A percentile compares a stretch with the other conserved stretches of the same genome.
Conservation (phyloP, 352 stramenopile species). For the Peronospora destructor region DNA sequence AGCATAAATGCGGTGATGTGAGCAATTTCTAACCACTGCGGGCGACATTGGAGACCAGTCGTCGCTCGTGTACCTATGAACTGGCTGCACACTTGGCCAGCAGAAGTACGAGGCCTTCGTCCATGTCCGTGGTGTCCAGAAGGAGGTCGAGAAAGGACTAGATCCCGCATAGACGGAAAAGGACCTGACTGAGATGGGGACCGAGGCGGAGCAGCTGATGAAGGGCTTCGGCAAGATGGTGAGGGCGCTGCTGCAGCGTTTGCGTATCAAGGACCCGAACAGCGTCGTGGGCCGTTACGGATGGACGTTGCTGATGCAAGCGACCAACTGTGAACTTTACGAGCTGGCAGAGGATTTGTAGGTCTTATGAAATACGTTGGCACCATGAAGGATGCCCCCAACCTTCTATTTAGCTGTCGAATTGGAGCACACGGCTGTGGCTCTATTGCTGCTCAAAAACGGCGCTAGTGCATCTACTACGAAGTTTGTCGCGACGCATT, state of each 20-base stretch:
- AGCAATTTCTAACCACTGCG: constrained; percentile 34
- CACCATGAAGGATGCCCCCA: constrained; percentile 39
- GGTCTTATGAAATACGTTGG: constrained; percentile 48
- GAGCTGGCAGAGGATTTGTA: constrained; percentile 52
- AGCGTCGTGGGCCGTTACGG: constrained; percentile 60
- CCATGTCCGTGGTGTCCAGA: constrained; percentile 57
- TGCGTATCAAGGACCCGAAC: constrained; percentile 36
- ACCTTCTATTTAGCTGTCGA: constrained; percentile 68
- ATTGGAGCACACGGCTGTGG: constrained; percentile 65
- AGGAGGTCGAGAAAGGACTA: constrained; percentile 31
- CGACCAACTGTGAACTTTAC: constrained; percentile 61
- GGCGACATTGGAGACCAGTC: constrained; percentile 24
- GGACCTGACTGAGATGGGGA: constrained; percentile 67
- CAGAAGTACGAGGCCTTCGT: constrained; percentile 81
- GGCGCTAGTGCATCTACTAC: constrained; percentile 61
- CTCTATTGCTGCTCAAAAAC: constrained; percentile 63
- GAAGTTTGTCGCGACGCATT: constrained; percentile 46
- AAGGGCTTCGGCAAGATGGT: constrained; percentile 55
- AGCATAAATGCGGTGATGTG: constrained; percentile 50
- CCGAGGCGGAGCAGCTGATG: constrained; percentile 59
- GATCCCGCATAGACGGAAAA: constrained; percentile 36
- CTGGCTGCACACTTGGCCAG: constrained; percentile 80
- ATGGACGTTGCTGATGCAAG: constrained; percentile 84
- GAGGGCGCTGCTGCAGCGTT: constrained; percentile 39
- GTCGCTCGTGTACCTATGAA: constrained; percentile 69